Conservation (phyloP, 345 rosid genomes). For the Corchorus olitorius region DNA sequence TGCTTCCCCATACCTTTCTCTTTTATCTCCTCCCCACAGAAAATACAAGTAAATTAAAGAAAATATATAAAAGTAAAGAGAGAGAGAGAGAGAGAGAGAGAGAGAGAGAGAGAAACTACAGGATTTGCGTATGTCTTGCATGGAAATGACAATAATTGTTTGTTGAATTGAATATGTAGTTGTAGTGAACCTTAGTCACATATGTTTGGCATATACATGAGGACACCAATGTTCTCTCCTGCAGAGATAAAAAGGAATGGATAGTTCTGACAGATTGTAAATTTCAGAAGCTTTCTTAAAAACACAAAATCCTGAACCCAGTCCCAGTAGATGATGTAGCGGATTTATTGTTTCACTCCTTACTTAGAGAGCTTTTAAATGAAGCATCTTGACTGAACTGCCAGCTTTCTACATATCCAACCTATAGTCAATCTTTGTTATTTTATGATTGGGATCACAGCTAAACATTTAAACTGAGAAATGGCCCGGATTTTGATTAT, state of each 20-base stretch:
- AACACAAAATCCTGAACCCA: not conserved
- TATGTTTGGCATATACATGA: conserved; percentile 7
- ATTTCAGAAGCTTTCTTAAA: not conserved
- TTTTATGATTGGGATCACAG: not conserved
- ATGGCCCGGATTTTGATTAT: not conserved
- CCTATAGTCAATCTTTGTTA: not conserved
- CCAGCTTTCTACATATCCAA: conserved; percentile 2
- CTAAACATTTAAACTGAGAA: not conserved
- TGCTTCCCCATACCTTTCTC: conserved; percentile 1
- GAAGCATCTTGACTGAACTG: not conserved
- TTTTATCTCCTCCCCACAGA: not conserved
- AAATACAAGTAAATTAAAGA: not conserved
- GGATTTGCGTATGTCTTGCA: not conserved
- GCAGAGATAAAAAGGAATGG: not conserved
- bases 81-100: too few relatives aligned
- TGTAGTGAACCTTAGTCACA: not conserved
- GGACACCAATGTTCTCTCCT: conserved; percentile 10
- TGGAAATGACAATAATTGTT: not conserved
- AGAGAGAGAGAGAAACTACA: not conserved
- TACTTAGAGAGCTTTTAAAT: conserved; percentile 2
- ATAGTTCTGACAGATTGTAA: not conserved
- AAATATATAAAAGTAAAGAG: not conserved
- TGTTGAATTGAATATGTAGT: not conserved
- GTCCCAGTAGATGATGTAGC: not conserved
- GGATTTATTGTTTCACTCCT: not conserved